Conservation (phyloP, 78 protist genomes). For the Dictyostelium brefeldianum region DNA sequence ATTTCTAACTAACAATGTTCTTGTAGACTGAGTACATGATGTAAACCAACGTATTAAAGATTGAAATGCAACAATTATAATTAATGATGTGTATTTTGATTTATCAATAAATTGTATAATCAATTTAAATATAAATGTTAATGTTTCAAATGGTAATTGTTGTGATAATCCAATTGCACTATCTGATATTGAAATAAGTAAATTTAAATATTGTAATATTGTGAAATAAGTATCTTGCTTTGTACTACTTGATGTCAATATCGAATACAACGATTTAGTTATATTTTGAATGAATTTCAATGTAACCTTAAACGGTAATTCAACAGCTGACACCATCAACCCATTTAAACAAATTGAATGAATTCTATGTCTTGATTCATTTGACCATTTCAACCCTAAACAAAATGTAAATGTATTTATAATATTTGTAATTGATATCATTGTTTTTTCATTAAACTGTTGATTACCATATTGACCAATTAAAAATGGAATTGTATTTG, state of each 20-base stretch:
- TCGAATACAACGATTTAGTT: conserved; percentile 53
- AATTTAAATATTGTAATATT: conserved; percentile 67
- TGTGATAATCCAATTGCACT: neutral
- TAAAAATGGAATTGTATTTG: conserved; percentile 30
- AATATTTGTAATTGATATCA: conserved; percentile 1
- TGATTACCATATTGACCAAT: neutral
- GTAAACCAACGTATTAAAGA: conserved; percentile 76
- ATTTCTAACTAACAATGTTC: conserved; percentile 58
- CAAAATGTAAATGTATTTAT: conserved; percentile 43
- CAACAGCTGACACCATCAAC: conserved; percentile 21
- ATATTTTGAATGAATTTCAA: conserved; percentile 62
- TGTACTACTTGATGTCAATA: conserved; percentile 45
- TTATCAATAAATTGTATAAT: conserved; percentile 68
- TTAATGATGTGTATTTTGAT: conserved; percentile 32
- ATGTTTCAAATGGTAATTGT: conserved; percentile 68
- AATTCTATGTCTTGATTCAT: conserved; percentile 40
- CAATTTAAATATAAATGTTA: conserved; percentile 69
- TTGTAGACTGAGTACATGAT: conserved; percentile 14
- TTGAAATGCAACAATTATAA: conserved; percentile 64
- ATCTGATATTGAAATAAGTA: conserved; percentile 30
- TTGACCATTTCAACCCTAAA: conserved; percentile 68
- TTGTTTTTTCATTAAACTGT: neutral
- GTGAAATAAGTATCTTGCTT: conserved; percentile 56
- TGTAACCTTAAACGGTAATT: conserved; percentile 59
- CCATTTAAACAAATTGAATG: conserved; percentile 76